Evolutionary conservation across 768 basidiomycete species (phyloP), one percentile per base, ranked within the genome.

Genomic region (Lenzites betulinus): DNA sequence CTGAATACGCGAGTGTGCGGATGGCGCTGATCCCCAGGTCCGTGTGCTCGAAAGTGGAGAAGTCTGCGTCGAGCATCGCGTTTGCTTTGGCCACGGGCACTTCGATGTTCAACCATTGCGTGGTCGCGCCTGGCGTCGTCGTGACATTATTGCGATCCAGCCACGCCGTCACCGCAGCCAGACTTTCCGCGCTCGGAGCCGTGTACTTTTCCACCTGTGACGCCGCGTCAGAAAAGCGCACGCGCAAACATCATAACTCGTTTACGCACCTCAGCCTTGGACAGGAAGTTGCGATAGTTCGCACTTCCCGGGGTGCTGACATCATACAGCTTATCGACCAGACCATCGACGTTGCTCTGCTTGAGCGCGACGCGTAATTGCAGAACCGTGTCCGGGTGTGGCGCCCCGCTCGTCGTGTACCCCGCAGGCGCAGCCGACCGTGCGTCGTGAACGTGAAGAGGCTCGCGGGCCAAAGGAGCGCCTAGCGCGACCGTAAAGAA

Each of bases 351-450:
- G 62, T 79, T 66, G 28, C 58, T 71, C 55, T 73, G 73, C 43
- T 68, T 68, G 52, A 79, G 70, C 7, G 71, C 77, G 52, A 79
- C 64, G 35, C 74, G 72, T 49, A 79, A 65, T 48, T 70, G 73
- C 25, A 80, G 66, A 11, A 67, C 62, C 1, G 67, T 62, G 55
- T 71, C 67, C 2, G 66, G 59, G 12, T 69, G 48, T 4, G 75
- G 72, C 15, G 69, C 46, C 16, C 72, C 73, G 20, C 51, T 61
- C 43, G 64, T 58, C 16, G 63, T 53, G 60, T 73, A 76, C 23
- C 70, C 72, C 9, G 56, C 49, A 11, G 75, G 75, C 8, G 69
- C 63, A 2, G 59, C 58, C 7, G 66, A 58, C 23, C 70, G 68
- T 41, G 63, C 42, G 51, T 76, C 75, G 58, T 71, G 74, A 20